These are phyloP conservation scores for Pseudogymnoascus sp. DNA, from an alignment of 2,329 filamentous ascomycete species.

Conservation along the genomic window DNA sequence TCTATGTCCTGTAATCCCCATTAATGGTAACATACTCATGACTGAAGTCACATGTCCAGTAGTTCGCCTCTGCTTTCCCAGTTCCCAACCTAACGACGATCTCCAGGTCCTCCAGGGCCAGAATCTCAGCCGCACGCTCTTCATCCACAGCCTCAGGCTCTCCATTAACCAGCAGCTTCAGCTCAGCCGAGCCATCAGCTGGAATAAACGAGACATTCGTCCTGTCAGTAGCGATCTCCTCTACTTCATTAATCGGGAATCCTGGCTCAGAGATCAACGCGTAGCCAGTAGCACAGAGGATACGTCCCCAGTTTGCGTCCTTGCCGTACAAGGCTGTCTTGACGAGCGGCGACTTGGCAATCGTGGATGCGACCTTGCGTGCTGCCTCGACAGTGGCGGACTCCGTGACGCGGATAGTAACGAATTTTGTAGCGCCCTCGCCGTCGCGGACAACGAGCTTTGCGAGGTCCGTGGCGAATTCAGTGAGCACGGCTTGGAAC, in stretches of 20 bases:
- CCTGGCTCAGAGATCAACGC: constrained; percentile 54
- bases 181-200: constrained; percentile 65
- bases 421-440: constrained; percentile 96
- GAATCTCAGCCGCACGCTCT: constrained; percentile 65
- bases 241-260: constrained; percentile 49
- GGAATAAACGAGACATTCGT: constrained; percentile 77
- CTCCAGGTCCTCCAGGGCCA: constrained; percentile 71
- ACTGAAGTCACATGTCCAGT: constrained; percentile 83
- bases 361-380: constrained; percentile 74
- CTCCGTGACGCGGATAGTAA: constrained; percentile 79
- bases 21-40: constrained; percentile 69
- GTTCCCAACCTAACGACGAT: constrained; percentile 69
- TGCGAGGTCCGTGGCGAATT: constrained; percentile 75
- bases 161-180: constrained; percentile 70
- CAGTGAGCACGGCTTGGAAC: constrained; percentile 63
- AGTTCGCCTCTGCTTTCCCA: constrained; percentile 59
- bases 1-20: constrained; percentile 58
- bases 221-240: constrained; percentile 58
- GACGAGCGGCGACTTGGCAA: constrained; percentile 85
- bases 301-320: constrained; percentile 97
- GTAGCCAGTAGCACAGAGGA: constrained; percentile 91
- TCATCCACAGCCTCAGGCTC: constrained; percentile 78
- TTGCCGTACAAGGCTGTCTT: constrained; percentile 96
- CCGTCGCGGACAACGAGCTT: constrained; percentile 93
- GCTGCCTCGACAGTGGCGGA: constrained; percentile 63